Evolutionary conservation across 768 basidiomycete species (phyloP).

Genomic region (Suillus alpinus): DNA sequence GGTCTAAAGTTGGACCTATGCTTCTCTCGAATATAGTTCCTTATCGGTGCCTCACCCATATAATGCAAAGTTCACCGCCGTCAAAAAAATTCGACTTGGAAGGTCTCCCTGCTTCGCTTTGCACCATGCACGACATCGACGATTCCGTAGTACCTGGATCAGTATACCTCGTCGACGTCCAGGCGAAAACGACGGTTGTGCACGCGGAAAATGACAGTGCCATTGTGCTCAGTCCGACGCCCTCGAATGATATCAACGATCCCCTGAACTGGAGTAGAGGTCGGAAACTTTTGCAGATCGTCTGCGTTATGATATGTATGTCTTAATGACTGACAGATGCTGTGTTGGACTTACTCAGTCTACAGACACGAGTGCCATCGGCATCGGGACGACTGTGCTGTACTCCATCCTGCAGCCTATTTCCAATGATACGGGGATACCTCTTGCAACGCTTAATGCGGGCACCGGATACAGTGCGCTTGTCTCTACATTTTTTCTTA

Average conservation of each 20-base stretch:
- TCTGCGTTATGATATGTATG: constrained; percentile 19
- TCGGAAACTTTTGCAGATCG: constrained; percentile 13
- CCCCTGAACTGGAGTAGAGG: constrained; percentile 20
- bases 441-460: constrained; percentile 18
- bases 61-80: neutral
- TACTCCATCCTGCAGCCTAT: constrained; percentile 21
- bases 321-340: neutral
- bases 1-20: neutral
- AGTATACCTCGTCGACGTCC: constrained; percentile 23
- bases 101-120: neutral
- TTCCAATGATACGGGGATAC: constrained; percentile 16
- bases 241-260: constrained; percentile 22
- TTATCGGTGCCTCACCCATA: neutral
- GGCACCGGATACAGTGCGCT: constrained; percentile 18
- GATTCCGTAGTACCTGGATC: constrained; percentile 20
- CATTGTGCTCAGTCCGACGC: constrained; percentile 23
- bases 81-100: neutral
- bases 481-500: neutral
- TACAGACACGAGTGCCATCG: constrained; percentile 16
- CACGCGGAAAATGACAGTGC: constrained; percentile 14
- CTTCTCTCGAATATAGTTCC: neutral
- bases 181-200: constrained; percentile 10
- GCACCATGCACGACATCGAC: constrained; percentile 15
- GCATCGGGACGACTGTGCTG: constrained; percentile 15
- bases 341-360: neutral